Conservation (phyloP, 176 grass and related monocot genomes). For the Oryza officinalis region DNA sequence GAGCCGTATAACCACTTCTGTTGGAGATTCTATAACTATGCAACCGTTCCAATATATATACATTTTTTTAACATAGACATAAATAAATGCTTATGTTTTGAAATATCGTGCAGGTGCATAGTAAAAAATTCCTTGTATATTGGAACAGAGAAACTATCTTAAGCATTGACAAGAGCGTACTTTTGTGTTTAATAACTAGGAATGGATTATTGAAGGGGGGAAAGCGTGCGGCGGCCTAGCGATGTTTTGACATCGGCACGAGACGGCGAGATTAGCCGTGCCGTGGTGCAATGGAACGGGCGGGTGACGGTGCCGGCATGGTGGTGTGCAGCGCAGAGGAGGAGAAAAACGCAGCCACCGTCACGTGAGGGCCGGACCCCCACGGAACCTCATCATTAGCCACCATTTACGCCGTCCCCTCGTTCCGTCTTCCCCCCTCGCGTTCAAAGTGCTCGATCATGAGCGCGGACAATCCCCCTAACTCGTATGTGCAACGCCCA, state of each 20-base stretch:
- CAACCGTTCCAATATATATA: no score
- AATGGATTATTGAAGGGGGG: background rate
- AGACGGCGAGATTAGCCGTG: background rate
- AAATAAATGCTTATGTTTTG: no score
- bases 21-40: no score
- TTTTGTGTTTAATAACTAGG: background rate
- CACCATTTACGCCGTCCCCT: constrained; percentile 62
- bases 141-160: no score
- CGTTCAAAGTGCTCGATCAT: constrained; percentile 36
- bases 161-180: background rate
- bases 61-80: no score
- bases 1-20: no score
- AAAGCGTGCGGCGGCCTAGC: no score
- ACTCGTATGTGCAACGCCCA: constrained; percentile 21
- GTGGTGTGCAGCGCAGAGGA: background rate
- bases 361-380: constrained; percentile 64
- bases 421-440: background rate
- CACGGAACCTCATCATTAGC: constrained; percentile 64
- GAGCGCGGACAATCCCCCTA: background rate
- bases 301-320: background rate
- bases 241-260: background rate
- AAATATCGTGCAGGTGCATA: no score
- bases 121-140: no score
- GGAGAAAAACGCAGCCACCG: background rate
- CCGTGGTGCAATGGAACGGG: background rate